Evolutionary conservation across 768 basidiomycete species (phyloP), one percentile per base, ranked within the genome.

Genomic region (Phylloporus arenicola): DNA sequence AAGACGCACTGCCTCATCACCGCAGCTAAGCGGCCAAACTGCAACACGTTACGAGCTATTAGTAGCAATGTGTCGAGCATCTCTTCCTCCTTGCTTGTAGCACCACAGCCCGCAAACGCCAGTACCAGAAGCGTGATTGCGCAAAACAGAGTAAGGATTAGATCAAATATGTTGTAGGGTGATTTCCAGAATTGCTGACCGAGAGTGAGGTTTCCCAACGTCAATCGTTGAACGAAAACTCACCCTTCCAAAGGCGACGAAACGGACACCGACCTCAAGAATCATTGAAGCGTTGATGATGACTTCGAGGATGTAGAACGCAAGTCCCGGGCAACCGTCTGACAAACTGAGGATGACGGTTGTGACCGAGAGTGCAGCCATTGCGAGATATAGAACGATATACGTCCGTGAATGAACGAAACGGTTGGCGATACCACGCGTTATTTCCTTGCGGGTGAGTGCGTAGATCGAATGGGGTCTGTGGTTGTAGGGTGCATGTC

Each of bases 261-360:
- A 86, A 35, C 96, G 83, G 52, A 95, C 88, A 1, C 76, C 78
- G 16, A 99, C 96, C 73, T 99, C 96, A 22, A 87, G 66, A 52
- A 98, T 97, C 94, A 97, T 95, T 10, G 89, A 77, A 0, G 79
- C 76, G 63, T 95, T 94, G 68, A 95, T 81, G 64, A 95, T 82
- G 40, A 95, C 68, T 69, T 96, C 92, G 58, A 96, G 76, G 25
- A 94, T 70, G 68, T 91, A 96, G 70, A 96, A 96, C 4, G 88
- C 72, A n/a, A 86, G 59, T 5, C 86, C 88, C 6, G 92, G 92
- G 60, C 93, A 96, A 24, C 85, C 91, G 57, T 88, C 84, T 39
- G 80, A 77, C 49, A 94, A 67, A 65, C 88, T 91, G 43, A 96
- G 75, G 29, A 87, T 79, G 48, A 95, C 86, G 0, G 92, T 94